Conservation (phyloP, 192 early-diverging fungal genomes). For the Coemansia sp. region DNA sequence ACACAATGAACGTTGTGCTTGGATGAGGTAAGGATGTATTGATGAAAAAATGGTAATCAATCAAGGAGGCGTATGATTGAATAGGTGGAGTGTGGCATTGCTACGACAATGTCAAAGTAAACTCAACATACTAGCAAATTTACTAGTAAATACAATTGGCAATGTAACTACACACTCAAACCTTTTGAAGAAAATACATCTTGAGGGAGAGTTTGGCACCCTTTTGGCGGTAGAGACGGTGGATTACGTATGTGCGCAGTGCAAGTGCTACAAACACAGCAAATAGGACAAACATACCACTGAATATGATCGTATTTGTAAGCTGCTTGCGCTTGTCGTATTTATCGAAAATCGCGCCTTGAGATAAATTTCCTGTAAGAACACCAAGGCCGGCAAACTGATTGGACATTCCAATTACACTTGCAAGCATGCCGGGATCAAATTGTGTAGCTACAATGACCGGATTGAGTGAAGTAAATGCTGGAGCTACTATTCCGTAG, state of each 20-base stretch:
- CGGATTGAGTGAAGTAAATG: slow-evolving; percentile 51
- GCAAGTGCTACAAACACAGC: slow-evolving; percentile 19
- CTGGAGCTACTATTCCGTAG: slow-evolving; percentile 43
- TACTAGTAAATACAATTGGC: not conserved
- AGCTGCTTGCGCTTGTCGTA: slow-evolving; percentile 41
- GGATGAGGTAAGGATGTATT: too few species aligned
- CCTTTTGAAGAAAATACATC: slow-evolving; percentile 16
- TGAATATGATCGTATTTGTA: slow-evolving; percentile 50
- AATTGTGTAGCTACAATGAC: slow-evolving; percentile 42
- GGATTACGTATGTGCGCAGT: slow-evolving; percentile 25
- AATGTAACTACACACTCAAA: slow-evolving; percentile 1
- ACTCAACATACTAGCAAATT: not conserved
- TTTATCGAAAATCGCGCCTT: slow-evolving; percentile 49
- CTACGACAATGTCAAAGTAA: not conserved
- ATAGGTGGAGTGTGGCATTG: too few species aligned
- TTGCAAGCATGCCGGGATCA: slow-evolving; percentile 28
- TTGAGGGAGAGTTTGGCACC: not conserved
- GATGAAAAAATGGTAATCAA: too few species aligned
- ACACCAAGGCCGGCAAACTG: slow-evolving; percentile 43
- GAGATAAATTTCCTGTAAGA: slow-evolving; percentile 39
- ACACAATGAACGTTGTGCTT: too few species aligned
- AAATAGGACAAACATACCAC: slow-evolving; percentile 45
- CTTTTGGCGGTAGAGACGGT: not conserved
- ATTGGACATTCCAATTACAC: slow-evolving; percentile 49
- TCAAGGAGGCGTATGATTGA: too few species aligned